Percentiles rank a stretch among this genome's conserved stretches.
Evolutionary conservation across 176 grass and related monocot genomes (phyloP).

Genomic region (Musa acuminata): DNA sequence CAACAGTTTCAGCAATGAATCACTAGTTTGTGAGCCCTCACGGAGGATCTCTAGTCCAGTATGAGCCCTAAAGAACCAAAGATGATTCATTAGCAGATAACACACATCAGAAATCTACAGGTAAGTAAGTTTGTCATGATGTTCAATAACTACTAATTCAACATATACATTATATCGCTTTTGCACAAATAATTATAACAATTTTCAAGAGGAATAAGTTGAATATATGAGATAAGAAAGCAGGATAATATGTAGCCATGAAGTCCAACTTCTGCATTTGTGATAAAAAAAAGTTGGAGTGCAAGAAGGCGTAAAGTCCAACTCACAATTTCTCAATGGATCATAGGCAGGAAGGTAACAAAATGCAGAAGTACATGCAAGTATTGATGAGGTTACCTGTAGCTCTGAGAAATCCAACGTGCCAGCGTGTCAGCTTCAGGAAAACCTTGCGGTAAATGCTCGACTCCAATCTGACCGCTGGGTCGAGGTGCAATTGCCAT

Average conservation of each 20-base stretch:
- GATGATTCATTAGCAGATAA: not conserved
- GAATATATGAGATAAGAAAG: no score
- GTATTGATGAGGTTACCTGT: conserved; percentile 35
- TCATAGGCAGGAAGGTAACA: not conserved
- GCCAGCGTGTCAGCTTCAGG: conserved; percentile 72
- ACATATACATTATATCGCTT: no score
- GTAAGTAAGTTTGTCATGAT: no score
- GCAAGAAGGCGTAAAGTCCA: no score
- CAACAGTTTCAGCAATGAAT: conserved; percentile 50
- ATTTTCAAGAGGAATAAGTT: no score
- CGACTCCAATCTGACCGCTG: conserved; percentile 38
- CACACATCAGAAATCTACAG: not conserved
- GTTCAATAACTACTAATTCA: no score
- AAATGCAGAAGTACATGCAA: not conserved
- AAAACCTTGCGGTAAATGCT: conserved; percentile 43
- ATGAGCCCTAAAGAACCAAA: conserved; percentile 38
- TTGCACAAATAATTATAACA: no score
- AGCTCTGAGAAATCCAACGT: conserved; percentile 66
- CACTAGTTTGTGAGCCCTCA: conserved; percentile 24
- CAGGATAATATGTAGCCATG: no score
- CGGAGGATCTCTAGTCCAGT: conserved; percentile 50
- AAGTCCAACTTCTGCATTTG: no score
- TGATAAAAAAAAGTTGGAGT: no score
- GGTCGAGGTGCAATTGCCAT: conserved; percentile 72
- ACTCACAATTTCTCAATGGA: no score